Conservation (phyloP, 495 filamentous ascomycete genomes). For the Tuber indicum region DNA sequence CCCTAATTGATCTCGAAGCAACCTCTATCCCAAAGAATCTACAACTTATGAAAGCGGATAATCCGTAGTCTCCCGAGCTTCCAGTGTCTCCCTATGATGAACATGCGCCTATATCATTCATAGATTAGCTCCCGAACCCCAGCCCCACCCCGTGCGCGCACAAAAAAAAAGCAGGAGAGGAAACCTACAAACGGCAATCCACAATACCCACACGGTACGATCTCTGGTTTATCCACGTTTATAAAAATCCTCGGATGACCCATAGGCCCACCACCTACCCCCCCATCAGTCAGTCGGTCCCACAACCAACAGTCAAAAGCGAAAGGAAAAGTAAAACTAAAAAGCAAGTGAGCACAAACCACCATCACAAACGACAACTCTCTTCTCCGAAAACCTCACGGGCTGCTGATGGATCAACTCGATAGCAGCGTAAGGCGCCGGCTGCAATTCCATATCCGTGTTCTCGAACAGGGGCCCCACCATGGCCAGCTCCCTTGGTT, state of each 20-base stretch:
- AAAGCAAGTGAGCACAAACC: conserved; percentile 39
- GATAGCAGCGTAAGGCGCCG: conserved; percentile 79
- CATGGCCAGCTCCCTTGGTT: conserved; percentile 74
- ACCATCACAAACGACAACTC: conserved; percentile 80
- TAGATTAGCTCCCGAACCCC: neutral
- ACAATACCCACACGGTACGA: conserved; percentile 83
- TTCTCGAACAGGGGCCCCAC: conserved; percentile 91
- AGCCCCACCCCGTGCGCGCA: neutral
- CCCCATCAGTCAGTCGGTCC: neutral
- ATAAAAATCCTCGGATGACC: conserved; percentile 94
- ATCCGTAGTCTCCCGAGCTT: conserved; percentile 43
- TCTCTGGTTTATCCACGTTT: conserved; percentile 95
- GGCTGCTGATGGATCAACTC: conserved; percentile 94
- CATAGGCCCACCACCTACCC: conserved; percentile 65
- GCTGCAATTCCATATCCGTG: conserved; percentile 86
- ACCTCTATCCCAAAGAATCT: conserved; percentile 1
- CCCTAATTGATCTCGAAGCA: neutral
- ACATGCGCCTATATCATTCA: conserved; percentile 18
- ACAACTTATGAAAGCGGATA: conserved; percentile 42
- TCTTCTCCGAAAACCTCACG: conserved; percentile 79
- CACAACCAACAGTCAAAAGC: neutral
- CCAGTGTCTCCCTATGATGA: conserved; percentile 41
- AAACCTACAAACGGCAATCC: conserved; percentile 84
- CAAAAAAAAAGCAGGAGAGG: neutral
- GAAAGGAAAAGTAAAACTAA: neutral